phyloP scores from a whole-genome alignment of 768 basidiomycete species.

The Strobilomyces dryophilus region DNA sequence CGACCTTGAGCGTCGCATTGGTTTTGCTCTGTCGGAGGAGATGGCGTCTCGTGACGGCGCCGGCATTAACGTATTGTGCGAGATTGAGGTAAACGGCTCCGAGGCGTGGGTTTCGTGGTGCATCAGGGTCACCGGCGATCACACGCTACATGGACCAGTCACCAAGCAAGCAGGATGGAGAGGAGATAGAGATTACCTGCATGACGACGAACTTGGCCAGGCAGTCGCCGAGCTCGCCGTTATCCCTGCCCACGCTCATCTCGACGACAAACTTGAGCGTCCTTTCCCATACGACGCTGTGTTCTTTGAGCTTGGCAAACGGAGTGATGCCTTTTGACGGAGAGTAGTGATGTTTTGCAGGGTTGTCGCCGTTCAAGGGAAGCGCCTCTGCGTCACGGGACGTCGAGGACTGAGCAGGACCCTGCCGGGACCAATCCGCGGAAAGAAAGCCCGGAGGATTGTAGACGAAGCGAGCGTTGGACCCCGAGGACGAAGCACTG shows the following conservation, averaged over 20 bases:
- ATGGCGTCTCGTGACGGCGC: conserved; percentile 58
- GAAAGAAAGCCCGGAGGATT: conserved; percentile 22
- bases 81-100: conserved; percentile 69
- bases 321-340: conserved; percentile 57
- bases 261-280: conserved; percentile 54
- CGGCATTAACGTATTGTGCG: conserved; percentile 65
- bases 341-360: conserved; percentile 18
- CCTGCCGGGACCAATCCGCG: conserved; percentile 23
- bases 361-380: background rate
- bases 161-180: background rate
- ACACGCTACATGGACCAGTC: conserved; percentile 42
- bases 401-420: background rate
- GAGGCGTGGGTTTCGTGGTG: conserved; percentile 55
- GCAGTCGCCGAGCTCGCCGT: conserved; percentile 43
- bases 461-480: conserved; percentile 4
- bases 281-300: conserved; percentile 61
- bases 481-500: conserved; percentile 19
- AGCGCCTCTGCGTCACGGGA: background rate
- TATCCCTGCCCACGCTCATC: conserved; percentile 54
- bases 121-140: conserved; percentile 49
- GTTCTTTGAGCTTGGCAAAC: conserved; percentile 58
- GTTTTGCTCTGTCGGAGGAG: conserved; percentile 70
- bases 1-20: conserved; percentile 72
- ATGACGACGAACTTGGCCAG: conserved; percentile 65
- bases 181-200: conserved; percentile 33